Base-by-base conservation (phyloP, 257 asterid species). In the Gynochthodes officinalis region DNA sequence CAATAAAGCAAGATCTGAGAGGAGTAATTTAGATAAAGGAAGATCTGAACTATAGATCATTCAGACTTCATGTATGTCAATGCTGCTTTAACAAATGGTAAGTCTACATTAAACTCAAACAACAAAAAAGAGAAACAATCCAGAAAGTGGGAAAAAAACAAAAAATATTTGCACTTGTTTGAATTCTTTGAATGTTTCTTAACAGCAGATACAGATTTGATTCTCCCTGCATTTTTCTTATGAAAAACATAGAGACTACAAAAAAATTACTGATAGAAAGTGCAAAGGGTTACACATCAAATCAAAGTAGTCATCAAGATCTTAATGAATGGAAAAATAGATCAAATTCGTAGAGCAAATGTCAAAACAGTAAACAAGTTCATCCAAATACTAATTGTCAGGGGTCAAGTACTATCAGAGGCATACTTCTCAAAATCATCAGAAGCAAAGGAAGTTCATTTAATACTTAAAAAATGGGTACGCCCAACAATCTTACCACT, bases 401-500 rank as follows among this genome's bases (percentile, higher is more conserved):
- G 18, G 54, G n/a, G 5, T 23, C 54, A 15, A 43, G 57, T 40
- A 16, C 6, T 55, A 55, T 57, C 27, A 12, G 19, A 49, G 50
- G 52, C 35, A 60, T 27, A 64, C 69, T 64, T 40, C 21, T 50
- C 9, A 18, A 50, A 50, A 50, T 18, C 57, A 19, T 50, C 23
- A 19, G 4, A 18, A 50, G 57, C 25, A 50, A 35, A 64, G 40
- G 30, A n/a, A 64, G 10, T n/a, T 64, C 32, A 64, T 64, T 8
- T 62, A 12, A 37, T 62, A 35, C 23, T 19, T 7, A 12, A 30
- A 35, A 15, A 72, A 16, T n/a, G 33, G 18, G 69, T 39, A 61
- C 7, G 5, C 13, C 57, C 50, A 25, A 18, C 4, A 54, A 74
- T 54, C 76, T 78, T 80, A 93, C 98, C 90, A 90, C 82, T 79